Conservation (phyloP, 129 eudicot species). For the Silybum marianum region DNA sequence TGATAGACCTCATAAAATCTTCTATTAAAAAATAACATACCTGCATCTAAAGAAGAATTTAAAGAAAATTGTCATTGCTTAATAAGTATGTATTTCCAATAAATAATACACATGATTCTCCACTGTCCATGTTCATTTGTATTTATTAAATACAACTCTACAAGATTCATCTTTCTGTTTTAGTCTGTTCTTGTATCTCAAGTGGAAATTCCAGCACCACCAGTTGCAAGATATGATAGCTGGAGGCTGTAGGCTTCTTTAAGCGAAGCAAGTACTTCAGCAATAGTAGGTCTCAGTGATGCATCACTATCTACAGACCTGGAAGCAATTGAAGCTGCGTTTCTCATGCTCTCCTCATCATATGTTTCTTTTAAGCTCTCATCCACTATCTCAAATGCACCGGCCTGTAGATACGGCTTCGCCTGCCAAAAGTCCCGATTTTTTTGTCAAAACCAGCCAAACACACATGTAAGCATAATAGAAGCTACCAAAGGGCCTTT, state of each 20-base stretch:
- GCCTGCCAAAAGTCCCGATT: conserved; percentile 55
- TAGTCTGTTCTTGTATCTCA: conserved; percentile 14
- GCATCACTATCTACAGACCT: conserved; percentile 91
- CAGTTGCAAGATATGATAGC: conserved; percentile 70
- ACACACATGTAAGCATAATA: conserved; percentile 16
- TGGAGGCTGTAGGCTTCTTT: conserved; percentile 85
- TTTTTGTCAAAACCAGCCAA: conserved; percentile 3
- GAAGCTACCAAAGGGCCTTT: background rate
- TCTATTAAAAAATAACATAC: background rate
- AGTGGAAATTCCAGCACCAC: conserved; percentile 31
- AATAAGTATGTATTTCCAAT: conserved; percentile 20
- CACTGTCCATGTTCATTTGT: conserved; percentile 1
- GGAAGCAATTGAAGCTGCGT: conserved; percentile 70
- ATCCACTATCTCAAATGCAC: conserved; percentile 88
- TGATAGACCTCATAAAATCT: background rate
- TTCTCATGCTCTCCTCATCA: conserved; percentile 81
- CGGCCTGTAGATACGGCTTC: conserved; percentile 88
- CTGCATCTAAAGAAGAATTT: background rate
- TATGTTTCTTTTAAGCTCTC: conserved; percentile 67
- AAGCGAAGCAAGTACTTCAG: conserved; percentile 70
- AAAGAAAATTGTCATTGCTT: background rate
- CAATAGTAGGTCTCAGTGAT: conserved; percentile 73
- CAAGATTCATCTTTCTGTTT: conserved; percentile 7
- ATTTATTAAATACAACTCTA: conserved; percentile 23
- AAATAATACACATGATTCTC: conserved; percentile 18